A percentile compares a stretch with the other conserved stretches of the same genome.
Evolutionary conservation across 148 eudicot genomes (phyloP).

Genomic region (Pharnaceum exiguum): DNA sequence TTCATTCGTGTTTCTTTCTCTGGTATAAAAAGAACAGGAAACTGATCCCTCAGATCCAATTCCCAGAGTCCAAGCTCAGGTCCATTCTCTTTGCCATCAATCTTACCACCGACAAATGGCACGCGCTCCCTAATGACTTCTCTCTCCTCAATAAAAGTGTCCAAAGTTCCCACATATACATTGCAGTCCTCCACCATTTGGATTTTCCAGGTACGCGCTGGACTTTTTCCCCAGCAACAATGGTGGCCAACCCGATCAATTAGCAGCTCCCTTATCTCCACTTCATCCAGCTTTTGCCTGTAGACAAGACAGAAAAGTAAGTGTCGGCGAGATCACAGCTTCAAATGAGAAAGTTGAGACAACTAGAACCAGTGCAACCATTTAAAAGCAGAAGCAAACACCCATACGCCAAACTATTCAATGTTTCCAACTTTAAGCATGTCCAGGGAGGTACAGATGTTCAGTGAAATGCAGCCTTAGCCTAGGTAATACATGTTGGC

Average conservation of each 20-base stretch:
- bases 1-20: slow-evolving; percentile 59
- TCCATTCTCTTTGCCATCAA: slow-evolving; percentile 60
- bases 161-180: slow-evolving; percentile 92
- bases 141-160: slow-evolving; percentile 85
- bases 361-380: neutral
- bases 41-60: slow-evolving; percentile 81
- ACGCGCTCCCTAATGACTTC: slow-evolving; percentile 55
- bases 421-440: no score
- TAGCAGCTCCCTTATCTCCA: slow-evolving; percentile 88
- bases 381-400: no score
- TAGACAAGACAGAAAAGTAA: neutral
- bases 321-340: neutral
- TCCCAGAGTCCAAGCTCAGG: slow-evolving; percentile 90
- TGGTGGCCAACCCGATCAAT: slow-evolving; percentile 94
- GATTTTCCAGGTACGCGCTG: slow-evolving; percentile 90
- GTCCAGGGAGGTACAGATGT: no score
- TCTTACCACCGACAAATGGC: slow-evolving; percentile 53
- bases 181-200: slow-evolving; percentile 91
- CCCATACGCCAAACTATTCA: no score
- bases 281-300: slow-evolving; percentile 89
- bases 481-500: no score
- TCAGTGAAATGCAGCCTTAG: no score
- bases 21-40: slow-evolving; percentile 73
- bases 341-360: neutral
- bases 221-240: slow-evolving; percentile 99